Evolutionary conservation across 1,139 yeast genomes (phyloP).

Genomic region (Suhomyces chickasaworum): DNA sequence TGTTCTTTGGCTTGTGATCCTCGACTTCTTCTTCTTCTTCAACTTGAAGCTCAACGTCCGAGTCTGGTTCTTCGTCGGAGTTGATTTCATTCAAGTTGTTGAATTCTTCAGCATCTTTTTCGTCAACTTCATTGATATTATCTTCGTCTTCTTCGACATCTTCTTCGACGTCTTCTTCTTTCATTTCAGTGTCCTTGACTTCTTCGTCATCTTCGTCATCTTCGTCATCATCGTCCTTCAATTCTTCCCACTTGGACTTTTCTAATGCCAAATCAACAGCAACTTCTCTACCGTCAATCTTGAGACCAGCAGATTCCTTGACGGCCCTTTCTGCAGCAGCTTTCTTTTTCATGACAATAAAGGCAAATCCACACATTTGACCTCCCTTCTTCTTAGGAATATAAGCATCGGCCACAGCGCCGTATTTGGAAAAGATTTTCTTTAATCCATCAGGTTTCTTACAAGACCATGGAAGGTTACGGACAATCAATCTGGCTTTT

Average conservation of each 20-base stretch:
- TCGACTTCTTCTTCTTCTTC: constrained; percentile 29
- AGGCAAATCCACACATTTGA: constrained; percentile 92
- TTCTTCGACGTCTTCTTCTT: constrained; percentile 29
- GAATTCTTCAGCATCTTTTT: constrained; percentile 16
- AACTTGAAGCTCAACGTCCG: constrained; percentile 19
- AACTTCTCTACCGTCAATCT: constrained; percentile 88
- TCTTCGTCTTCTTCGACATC: constrained; percentile 41
- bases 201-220: constrained; percentile 31
- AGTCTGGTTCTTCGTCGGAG: constrained; percentile 30
- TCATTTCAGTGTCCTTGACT: constrained; percentile 26
- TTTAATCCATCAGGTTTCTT: constrained; percentile 73
- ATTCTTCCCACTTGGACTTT: constrained; percentile 74
- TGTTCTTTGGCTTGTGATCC: constrained; percentile 49
- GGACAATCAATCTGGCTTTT: constrained; percentile 79
- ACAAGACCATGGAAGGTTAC: constrained; percentile 96
- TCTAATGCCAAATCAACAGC: constrained; percentile 94
- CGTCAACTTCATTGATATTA: constrained; percentile 28
- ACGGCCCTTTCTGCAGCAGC: constrained; percentile 81
- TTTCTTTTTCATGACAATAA: constrained; percentile 84
- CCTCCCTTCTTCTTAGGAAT: constrained; percentile 90
- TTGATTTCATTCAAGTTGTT: constrained; percentile 25
- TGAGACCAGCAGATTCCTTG: constrained; percentile 68
- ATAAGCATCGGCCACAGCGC: constrained; percentile 85
- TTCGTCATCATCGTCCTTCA: constrained; percentile 38
- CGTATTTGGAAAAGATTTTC: constrained; percentile 72